Base-by-base conservation (phyloP, 2,329 filamentous ascomycete species). In the Ophiostoma australiae region DNA sequence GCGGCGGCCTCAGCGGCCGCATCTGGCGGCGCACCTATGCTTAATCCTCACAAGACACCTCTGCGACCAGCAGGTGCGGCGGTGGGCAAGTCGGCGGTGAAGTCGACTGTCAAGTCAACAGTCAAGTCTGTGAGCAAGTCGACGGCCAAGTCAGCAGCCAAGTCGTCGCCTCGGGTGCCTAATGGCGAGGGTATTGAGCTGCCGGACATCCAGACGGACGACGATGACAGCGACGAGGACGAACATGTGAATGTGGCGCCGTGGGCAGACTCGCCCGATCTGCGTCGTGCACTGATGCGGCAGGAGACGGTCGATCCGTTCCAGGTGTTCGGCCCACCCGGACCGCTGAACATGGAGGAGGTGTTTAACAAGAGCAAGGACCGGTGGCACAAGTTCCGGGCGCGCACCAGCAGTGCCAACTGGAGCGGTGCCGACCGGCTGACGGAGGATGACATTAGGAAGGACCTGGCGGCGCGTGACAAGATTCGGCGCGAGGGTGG, bases 201-300 rank as follows among this genome's bases (percentile, higher is more conserved):
- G 3, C 94, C 95, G 0, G 95, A 99, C 75, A 98, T 99, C 75
- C 89, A 93, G 74, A 98, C 95, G 1, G 96, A 99, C 78, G 93
- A 93, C 39, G 94, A 97, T 76, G 92, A 97, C 72, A 81, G 82
- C 44, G 85, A 85, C 31, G 70, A 73, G 44, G 82, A 82, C 67
- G 80, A 85, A 67, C 77, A 80, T 33, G 77, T 80, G 39, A 77
- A 77, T 70, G 87, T 92, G 20, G 91, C 93, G 2, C 87, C 88
- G 8, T 99, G 95, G 95, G 93, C 93, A 4, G 91, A 97, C 77
- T 92, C 92, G 2, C 94, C 94, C 13, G 90, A 92, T 74, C 86
- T 99, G 66, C 88, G 90, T 23, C 84, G 87, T 70, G 87, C 92
- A 70, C 86, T 99, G 35, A 86, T 90, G 72, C 85, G 88, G 68